Percentiles rank a stretch among this genome's conserved stretches.
phyloP scores from a whole-genome alignment of 805 yeast genomes.

The Starmerella scarabaei region DNA sequence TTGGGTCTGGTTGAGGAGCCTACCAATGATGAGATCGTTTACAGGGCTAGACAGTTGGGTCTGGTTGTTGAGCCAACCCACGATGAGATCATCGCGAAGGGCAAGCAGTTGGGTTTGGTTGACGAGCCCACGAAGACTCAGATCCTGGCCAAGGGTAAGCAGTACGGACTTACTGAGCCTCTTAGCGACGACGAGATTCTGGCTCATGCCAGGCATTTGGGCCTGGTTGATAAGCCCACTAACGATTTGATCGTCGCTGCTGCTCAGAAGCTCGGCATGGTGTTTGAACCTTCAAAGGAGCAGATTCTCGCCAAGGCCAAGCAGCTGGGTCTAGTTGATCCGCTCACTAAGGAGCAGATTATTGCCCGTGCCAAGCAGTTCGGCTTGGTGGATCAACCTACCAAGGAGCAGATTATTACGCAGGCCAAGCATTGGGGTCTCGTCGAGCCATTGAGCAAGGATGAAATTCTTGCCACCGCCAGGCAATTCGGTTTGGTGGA shows the following conservation, averaged over 20 bases:
- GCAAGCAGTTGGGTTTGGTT: conserved; percentile 18
- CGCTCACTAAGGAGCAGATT: conserved; percentile 6
- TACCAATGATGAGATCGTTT: no score
- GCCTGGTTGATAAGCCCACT: conserved; percentile 16
- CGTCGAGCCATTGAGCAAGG: neutral
- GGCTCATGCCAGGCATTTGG: conserved; percentile 14
- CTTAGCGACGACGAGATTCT: conserved; percentile 4
- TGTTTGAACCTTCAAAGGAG: neutral
- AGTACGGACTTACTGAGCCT: conserved; percentile 19
- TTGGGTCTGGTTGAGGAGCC: conserved; percentile 28
- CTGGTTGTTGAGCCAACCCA: conserved; percentile 6
- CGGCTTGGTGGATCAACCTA: conserved; percentile 4
- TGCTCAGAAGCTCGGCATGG: neutral
- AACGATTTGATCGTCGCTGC: conserved; percentile 1
- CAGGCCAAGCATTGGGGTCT: conserved; percentile 6
- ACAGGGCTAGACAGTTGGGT: conserved; percentile 10
- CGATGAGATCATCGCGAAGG: conserved; percentile 8
- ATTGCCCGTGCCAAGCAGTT: neutral
- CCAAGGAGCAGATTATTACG: conserved; percentile 1
- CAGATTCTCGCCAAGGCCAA: conserved; percentile 3
- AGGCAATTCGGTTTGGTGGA: neutral
- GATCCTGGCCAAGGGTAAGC: conserved; percentile 11
- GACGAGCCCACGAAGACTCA: conserved; percentile 5
- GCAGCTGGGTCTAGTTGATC: conserved; percentile 43
- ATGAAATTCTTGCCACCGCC: conserved; percentile 3